A percentile compares a stretch with the other conserved stretches of the same genome.
phyloP scores from a whole-genome alignment of 2,329 filamentous ascomycete species.

The Botrytis tulipae region DNA sequence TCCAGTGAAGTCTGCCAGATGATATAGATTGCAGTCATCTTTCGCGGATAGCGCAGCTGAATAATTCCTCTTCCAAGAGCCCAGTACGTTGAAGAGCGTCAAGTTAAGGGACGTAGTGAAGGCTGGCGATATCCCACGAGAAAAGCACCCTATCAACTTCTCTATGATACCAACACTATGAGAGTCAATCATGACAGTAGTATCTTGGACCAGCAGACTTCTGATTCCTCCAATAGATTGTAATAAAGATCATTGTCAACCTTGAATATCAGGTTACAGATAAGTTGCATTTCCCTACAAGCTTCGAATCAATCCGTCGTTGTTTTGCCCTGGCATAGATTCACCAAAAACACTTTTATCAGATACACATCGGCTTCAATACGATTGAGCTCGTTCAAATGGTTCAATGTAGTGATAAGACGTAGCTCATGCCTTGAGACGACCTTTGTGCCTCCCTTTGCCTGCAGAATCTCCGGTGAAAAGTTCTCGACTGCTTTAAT shows the following conservation, averaged over 20 bases:
- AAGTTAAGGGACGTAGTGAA: neutral
- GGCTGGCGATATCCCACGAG: neutral
- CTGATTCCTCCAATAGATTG: neutral
- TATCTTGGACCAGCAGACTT: neutral
- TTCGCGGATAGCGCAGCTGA: neutral
- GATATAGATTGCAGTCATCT: rapidly evolving
- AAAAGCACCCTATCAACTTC: neutral
- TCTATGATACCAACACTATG: no score
- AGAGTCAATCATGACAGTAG: neutral
- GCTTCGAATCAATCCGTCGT: neutral
- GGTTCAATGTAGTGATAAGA: neutral
- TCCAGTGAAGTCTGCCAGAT: neutral
- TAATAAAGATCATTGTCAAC: neutral
- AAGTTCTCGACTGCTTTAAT: neutral
- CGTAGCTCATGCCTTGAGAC: neutral
- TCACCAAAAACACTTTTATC: neutral
- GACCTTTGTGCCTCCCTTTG: no score
- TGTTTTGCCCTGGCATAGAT: neutral
- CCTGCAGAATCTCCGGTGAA: neutral
- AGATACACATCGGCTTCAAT: neutral
- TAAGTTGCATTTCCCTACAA: neutral
- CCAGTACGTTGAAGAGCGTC: neutral
- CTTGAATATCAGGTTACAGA: no score
- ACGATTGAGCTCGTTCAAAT: neutral
- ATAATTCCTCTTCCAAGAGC: neutral